Percentiles rank a stretch among this genome's conserved stretches.
Evolutionary conservation across 139 green algal genomes (phyloP).

Genomic region (Gonium pectorale): DNA sequence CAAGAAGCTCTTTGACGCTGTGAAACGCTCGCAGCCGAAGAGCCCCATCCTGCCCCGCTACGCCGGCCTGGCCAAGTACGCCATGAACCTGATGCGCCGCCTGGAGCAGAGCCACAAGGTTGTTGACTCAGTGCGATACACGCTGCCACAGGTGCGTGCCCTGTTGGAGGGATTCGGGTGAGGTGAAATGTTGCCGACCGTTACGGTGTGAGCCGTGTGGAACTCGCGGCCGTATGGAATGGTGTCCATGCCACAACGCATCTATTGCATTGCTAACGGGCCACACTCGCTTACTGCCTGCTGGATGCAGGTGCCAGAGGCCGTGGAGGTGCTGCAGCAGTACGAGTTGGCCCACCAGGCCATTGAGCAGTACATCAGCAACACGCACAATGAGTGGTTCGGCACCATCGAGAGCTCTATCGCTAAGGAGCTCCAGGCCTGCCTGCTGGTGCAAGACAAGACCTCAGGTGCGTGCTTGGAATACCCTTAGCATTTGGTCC

Average conservation of each 20-base stretch:
- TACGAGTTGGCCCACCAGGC: conserved; percentile 78
- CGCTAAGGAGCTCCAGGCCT: conserved; percentile 71
- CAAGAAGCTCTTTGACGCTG: conserved; percentile 84
- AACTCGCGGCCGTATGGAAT: too few species aligned
- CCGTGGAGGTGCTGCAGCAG: conserved; percentile 66
- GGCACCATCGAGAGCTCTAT: conserved; percentile 70
- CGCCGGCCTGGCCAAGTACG: conserved; percentile 75
- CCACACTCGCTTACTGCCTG: too few species aligned
- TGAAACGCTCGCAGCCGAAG: conserved; percentile 69
- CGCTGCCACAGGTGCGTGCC: conserved; percentile 67
- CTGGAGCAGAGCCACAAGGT: conserved; percentile 62
- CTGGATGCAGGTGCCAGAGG: conserved; percentile 62
- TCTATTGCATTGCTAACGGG: too few species aligned
- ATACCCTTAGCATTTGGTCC: background rate
- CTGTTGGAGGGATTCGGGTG: too few species aligned
- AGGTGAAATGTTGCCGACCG: too few species aligned
- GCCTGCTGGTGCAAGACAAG: conserved; percentile 79
- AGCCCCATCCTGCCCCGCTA: conserved; percentile 77
- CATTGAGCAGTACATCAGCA: conserved; percentile 86
- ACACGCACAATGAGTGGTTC: conserved; percentile 88
- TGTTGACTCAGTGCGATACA: conserved; percentile 60
- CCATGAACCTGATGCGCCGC: conserved; percentile 66
- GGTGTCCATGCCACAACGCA: too few species aligned
- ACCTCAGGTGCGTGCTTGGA: conserved; percentile 40
- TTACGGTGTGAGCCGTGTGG: too few species aligned